phyloP scores from a whole-genome alignment of 768 basidiomycete genomes.

The Mycena metata region DNA sequence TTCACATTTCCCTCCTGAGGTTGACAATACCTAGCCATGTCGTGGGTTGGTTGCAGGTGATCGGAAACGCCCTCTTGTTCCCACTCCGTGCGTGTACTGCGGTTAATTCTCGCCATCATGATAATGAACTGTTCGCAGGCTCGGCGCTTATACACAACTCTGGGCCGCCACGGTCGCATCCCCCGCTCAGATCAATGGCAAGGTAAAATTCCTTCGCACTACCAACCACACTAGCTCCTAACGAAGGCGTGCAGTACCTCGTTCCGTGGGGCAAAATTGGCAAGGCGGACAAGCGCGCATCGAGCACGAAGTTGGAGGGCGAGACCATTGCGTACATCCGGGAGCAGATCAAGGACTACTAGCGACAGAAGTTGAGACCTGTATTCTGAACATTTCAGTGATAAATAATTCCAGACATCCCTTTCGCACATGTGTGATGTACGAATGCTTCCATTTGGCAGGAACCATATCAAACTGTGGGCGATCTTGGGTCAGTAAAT shows the following conservation, averaged over 20 bases:
- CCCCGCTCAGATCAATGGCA: slow-evolving; percentile 21
- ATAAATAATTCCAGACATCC: too few species aligned
- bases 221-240: too few species aligned
- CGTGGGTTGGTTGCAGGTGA: background rate
- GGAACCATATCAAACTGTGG: too few species aligned
- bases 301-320: slow-evolving; percentile 48
- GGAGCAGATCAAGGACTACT: slow-evolving; percentile 15
- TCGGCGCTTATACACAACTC: slow-evolving; percentile 24
- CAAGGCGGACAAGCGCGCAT: slow-evolving; percentile 39
- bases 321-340: slow-evolving; percentile 42
- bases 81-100: background rate
- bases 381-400: too few species aligned
- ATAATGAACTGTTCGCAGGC: background rate
- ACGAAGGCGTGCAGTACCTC: slow-evolving; percentile 44
- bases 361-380: too few species aligned
- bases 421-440: too few species aligned
- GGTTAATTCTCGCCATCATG: background rate
- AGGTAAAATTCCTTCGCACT: slow-evolving; percentile 1
- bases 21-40: background rate
- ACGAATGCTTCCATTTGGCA: too few species aligned
- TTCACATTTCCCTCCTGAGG: background rate
- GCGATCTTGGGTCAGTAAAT: too few species aligned
- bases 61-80: background rate
- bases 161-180: slow-evolving; percentile 23
- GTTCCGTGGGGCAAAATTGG: slow-evolving; percentile 53